phyloP scores from a whole-genome alignment of 2,329 filamentous ascomycete genomes.

The Periglandula ipomoeae region DNA sequence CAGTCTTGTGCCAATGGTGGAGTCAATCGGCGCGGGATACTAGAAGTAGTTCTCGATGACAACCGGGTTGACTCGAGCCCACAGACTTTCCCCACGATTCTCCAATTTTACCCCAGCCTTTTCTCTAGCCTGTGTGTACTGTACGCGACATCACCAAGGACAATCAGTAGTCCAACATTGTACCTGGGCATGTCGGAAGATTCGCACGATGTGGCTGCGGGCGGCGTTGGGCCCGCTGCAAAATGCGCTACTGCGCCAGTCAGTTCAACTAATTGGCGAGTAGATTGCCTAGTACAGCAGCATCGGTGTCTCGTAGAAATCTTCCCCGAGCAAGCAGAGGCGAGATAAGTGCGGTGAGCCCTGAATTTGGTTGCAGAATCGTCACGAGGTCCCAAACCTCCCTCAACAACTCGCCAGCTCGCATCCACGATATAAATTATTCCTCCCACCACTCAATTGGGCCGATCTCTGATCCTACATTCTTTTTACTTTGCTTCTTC shows the following conservation, averaged over 20 bases:
- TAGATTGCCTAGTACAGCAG: too few relatives aligned
- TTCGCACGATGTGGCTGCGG: not conserved
- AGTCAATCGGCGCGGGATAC: not conserved
- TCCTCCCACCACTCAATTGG: not conserved
- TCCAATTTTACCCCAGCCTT: slow-evolving; percentile 1
- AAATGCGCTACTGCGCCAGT: not conserved
- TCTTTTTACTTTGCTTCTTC: not conserved
- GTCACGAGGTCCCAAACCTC: too few relatives aligned
- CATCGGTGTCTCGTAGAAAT: too few relatives aligned
- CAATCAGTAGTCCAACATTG: too few relatives aligned
- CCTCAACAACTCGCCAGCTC: too few relatives aligned
- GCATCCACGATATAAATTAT: not conserved
- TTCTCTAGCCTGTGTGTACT: too few relatives aligned
- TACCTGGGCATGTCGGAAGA: not conserved
- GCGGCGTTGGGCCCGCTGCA: not conserved
- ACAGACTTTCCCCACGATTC: not conserved
- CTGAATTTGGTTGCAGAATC: too few relatives aligned
- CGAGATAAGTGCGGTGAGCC: too few relatives aligned
- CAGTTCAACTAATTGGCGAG: not conserved
- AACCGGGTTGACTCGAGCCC: too few relatives aligned
- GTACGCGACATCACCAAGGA: too few relatives aligned
- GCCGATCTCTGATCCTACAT: not conserved
- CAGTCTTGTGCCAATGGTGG: too few relatives aligned
- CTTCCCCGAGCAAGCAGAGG: too few relatives aligned
- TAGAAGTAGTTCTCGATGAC: not conserved